Base-by-base conservation (phyloP, 1,284 basidiomycete genomes). In the Apiotrichum akiyoshidainum region DNA sequence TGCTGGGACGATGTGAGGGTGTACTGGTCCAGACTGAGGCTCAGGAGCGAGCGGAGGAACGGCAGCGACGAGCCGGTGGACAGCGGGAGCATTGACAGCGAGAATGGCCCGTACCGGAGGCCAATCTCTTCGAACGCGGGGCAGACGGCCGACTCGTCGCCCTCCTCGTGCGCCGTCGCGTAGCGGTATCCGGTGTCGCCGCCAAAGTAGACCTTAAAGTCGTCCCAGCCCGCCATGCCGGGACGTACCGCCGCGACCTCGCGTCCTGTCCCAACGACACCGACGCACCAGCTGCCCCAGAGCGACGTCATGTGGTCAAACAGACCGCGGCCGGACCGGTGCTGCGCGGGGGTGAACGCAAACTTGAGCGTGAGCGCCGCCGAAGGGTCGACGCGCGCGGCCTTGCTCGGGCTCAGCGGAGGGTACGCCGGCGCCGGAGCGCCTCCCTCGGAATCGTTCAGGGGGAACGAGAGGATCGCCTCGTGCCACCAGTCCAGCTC, bases 401-500 rank as follows among this genome's bases (percentile, higher is more conserved):
- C 31, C 26, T 26, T 17, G 21, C 21, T 17, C 13, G 31, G 42
- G 17, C 33, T 16, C 19, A 31, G 42, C 22, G 48, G 42, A 2
- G 49, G 48, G n/a, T 52, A 44, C 40, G 41, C 34, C 44, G 22
- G 21, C 13, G 7, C 17, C 40, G 12, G 3, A 26, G 39, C 4
- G 8, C 26, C 22, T 10, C 41, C 49, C 11, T 16, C 39, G 17
- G 44, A 22, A 34, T 49, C 51, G 33, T n/a, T 13, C 17, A 22
- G 31, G 12, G 65, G 62, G 58, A 78, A 70, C 9, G 65, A 51
- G 2, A 78, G 57, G 35, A 77, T 51, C 5, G 72, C 63, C 63
- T 78, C 76, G 60, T 72, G 67, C 68, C 72, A 77, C 77, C 77
- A 78, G 64, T 78, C 77, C 17, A 78, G 67, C 61, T 77, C 74